Evolutionary conservation across 345 rosid species (phyloP), one percentile per base, ranked within the genome.

Genomic region (Eucalyptus pumila): DNA sequence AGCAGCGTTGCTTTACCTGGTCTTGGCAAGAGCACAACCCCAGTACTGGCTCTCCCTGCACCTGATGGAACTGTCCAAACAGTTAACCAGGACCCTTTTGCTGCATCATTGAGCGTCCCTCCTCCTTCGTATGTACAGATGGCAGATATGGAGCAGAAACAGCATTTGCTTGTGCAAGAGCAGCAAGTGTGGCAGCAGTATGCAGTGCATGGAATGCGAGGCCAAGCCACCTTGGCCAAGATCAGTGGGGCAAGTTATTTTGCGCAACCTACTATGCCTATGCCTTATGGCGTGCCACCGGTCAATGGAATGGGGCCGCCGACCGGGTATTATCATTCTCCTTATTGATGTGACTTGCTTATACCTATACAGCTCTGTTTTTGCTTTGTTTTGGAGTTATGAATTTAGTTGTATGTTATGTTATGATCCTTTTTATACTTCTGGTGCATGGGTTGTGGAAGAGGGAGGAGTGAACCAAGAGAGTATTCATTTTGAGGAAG

Each of bases 61-160:
- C 96, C 97, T 0, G 96, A 96, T 87, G 98, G 98, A 87, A 94
- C 94, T 1, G 93, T 95, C n/a, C 94, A 94, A 88, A 88, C 91
- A 24, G 87, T 95, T 51, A 92, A 94, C 48, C 95, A 92, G 89
- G 98, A 96, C 81, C 98, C 96, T 2, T 96, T 96, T 85, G 94
- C 96, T 11, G 97, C 98, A 21, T 96, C 97, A 6, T 62, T 94
- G 45, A 30, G 81, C 50, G 88, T 96, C 69, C 96, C 96, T 2
- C 97, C 98, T 23, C 98, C 98, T 67, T 92, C 98, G 0, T 96
- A 95, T 45, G 98, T 96, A 87, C 98, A 95, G 89, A 96, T 96
- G 92, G 94, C 95, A 2, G 98, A 96, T 83, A 96, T 96, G 96
- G 96, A 96, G 93, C 92, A 89, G 93, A 96, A 96, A 85, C 97